phyloP scores from a whole-genome alignment of 2,329 filamentous ascomycete species.

The Scedosporium minutisporum region DNA sequence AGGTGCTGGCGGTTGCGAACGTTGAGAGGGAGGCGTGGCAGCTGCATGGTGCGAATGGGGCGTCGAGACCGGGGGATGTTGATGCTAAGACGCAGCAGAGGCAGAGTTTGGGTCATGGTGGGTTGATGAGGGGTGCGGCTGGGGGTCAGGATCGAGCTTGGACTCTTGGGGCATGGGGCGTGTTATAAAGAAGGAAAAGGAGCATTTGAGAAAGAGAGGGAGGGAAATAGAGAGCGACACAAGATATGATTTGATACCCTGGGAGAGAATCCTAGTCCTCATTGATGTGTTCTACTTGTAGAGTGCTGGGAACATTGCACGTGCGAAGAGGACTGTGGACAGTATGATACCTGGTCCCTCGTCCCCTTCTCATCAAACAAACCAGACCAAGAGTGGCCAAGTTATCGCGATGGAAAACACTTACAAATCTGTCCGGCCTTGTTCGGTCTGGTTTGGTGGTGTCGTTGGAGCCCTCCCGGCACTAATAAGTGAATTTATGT shows the following conservation, averaged over 20 bases:
- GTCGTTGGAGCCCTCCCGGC: constrained; percentile 5
- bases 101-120: constrained; percentile 54
- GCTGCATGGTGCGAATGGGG: constrained; percentile 55
- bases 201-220: neutral
- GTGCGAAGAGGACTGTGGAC: neutral
- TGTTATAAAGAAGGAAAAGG: neutral
- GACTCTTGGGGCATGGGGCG: neutral
- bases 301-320: neutral
- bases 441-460: neutral
- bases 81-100: constrained; percentile 48
- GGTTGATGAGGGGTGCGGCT: constrained; percentile 20
- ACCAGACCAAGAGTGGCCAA: too few relatives aligned
- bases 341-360: too few relatives aligned
- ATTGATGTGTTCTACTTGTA: neutral
- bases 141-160: constrained; percentile 1
- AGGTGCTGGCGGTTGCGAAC: constrained; percentile 57
- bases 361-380: too few relatives aligned
- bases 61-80: constrained; percentile 49
- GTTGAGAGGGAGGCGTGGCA: constrained; percentile 65
- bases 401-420: neutral
- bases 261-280: neutral
- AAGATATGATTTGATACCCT: neutral
- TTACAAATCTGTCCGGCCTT: neutral
- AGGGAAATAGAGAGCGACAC: neutral
- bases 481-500: neutral